These are phyloP conservation scores for Detonula confervacea DNA, from an alignment of 352 stramenopile genomes.

Conservation along the genomic window DNA sequence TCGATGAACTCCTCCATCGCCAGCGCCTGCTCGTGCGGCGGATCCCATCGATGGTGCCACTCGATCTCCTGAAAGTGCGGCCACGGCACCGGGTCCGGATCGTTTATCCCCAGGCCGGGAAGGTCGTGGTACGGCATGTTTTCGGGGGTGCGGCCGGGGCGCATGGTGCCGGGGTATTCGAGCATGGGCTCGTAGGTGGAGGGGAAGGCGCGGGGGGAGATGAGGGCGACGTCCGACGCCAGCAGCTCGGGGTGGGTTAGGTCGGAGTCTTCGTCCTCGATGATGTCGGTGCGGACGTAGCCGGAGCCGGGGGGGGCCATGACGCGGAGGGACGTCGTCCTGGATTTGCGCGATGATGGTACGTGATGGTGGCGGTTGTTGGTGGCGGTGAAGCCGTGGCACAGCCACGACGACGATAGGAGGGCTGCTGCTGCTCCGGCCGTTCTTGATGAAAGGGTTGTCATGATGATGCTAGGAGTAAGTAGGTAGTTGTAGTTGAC, in stretches of 20 bases:
- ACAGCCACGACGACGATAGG: constrained; percentile 11
- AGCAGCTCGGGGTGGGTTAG: constrained; percentile 19
- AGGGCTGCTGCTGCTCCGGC: neutral
- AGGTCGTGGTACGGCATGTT: constrained; percentile 84
- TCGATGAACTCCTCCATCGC: constrained; percentile 84
- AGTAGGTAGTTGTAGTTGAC: too few relatives aligned
- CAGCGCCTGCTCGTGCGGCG: constrained; percentile 70
- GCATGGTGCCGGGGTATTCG: constrained; percentile 85
- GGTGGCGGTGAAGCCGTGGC: constrained; percentile 21
- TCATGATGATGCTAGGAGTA: too few relatives aligned
- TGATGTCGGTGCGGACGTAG: constrained; percentile 54
- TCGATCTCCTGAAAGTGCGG: constrained; percentile 86
- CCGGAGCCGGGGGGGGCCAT: constrained; percentile 35
- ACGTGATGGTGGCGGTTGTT: too few relatives aligned
- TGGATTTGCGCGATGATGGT: neutral
- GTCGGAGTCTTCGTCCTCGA: constrained; percentile 37
- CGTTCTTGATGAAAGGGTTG: too few relatives aligned
- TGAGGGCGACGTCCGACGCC: too few relatives aligned
- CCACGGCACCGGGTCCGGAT: constrained; percentile 82
- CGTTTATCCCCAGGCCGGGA: constrained; percentile 65
- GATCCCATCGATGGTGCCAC: constrained; percentile 83
- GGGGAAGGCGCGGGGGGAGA: constrained; percentile 51
- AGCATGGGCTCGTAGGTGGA: constrained; percentile 84
- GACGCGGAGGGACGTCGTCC: constrained; percentile 5
- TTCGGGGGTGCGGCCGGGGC: constrained; percentile 75